Evolutionary conservation across 768 basidiomycete genomes (phyloP).

Genomic region (Artomyces pyxidatus): DNA sequence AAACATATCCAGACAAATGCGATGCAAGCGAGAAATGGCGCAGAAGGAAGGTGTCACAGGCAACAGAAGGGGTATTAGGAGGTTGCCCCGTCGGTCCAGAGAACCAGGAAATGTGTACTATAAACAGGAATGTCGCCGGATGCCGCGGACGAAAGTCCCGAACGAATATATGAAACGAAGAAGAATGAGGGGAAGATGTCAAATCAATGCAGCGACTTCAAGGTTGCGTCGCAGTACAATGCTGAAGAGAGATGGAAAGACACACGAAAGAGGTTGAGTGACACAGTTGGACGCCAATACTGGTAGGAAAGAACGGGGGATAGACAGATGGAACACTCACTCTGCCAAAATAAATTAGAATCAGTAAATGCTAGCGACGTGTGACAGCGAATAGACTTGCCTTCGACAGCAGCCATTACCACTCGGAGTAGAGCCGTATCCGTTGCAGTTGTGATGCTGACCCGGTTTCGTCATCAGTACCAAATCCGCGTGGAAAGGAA

Average conservation of each 20-base stretch:
- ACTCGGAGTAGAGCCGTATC: slow-evolving; percentile 84
- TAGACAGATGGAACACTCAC: slow-evolving; percentile 44
- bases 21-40: slow-evolving; percentile 3
- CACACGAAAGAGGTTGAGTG: slow-evolving; percentile 25
- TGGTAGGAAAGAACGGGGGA: slow-evolving; percentile 21
- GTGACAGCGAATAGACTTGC: slow-evolving; percentile 36
- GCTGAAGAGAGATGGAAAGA: slow-evolving; percentile 33
- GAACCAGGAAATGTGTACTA: not conserved
- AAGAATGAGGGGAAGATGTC: slow-evolving; percentile 14
- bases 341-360: slow-evolving; percentile 31
- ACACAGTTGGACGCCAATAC: slow-evolving; percentile 14
- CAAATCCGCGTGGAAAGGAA: slow-evolving; percentile 5
- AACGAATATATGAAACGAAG: not conserved
- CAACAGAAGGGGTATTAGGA: not conserved
- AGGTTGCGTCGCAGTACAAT: slow-evolving; percentile 63
- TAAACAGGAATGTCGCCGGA: not conserved
- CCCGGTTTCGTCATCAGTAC: slow-evolving; percentile 10
- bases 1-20: slow-evolving; percentile 7
- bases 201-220: slow-evolving; percentile 58
- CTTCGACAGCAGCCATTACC: slow-evolving; percentile 95
- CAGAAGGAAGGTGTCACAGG: not conserved
- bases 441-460: slow-evolving; percentile 81
- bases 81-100: not conserved
- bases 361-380: slow-evolving; percentile 8
- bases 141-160: not conserved